phyloP scores from a whole-genome alignment of 2,329 filamentous ascomycete genomes.

The Aspergillus fructus region DNA sequence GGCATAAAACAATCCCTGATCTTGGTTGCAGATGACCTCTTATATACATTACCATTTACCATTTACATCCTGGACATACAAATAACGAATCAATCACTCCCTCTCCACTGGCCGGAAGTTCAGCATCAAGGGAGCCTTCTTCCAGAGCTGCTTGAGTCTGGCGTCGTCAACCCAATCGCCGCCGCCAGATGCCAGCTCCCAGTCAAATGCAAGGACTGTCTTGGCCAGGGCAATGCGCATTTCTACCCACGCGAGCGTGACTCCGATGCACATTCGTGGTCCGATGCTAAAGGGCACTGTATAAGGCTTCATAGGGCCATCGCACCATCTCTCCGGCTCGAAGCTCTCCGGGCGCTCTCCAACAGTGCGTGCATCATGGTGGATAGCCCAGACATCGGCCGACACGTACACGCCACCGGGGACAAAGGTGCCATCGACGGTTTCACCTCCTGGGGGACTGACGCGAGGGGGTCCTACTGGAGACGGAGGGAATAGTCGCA shows the following conservation, averaged over 20 bases:
- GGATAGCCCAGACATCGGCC: not conserved
- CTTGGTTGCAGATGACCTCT: too few species aligned
- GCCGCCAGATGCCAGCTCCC: not conserved
- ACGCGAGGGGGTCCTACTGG: slow-evolving; percentile 5
- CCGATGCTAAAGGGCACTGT: not conserved
- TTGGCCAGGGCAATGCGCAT: not conserved
- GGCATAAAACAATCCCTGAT: too few species aligned
- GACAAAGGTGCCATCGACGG: slow-evolving; percentile 1
- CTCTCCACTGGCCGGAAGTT: not conserved
- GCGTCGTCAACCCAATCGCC: not conserved
- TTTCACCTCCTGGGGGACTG: slow-evolving; percentile 2
- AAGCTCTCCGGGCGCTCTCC: not conserved
- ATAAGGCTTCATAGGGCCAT: not conserved
- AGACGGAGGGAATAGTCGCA: slow-evolving; percentile 6
- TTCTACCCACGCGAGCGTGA: not conserved
- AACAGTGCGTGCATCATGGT: not conserved
- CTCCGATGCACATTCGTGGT: not conserved
- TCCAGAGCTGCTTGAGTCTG: not conserved
- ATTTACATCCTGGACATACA: not conserved
- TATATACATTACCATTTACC: too few species aligned
- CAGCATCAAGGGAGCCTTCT: not conserved
- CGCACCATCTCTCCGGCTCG: not conserved
- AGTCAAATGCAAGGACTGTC: not conserved
- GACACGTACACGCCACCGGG: not conserved
- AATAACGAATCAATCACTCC: not conserved